phyloP scores from a whole-genome alignment of 306 rosid species.

The Rosa chinensis region DNA sequence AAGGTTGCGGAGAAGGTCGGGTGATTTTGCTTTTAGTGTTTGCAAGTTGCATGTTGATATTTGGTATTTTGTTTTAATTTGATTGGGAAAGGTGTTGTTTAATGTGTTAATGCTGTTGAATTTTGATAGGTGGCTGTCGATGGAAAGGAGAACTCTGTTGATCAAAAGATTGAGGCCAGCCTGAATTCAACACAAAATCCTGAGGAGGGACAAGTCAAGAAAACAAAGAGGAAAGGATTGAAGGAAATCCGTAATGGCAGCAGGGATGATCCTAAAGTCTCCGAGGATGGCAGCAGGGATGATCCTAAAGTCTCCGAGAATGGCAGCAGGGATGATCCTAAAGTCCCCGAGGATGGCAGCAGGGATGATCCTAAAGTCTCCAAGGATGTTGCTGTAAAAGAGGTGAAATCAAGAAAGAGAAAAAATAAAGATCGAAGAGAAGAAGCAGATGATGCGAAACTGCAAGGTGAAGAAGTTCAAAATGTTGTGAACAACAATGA shows the following conservation, averaged over 20 bases:
- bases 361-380: constrained; percentile 38
- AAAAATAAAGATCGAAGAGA: constrained; percentile 6
- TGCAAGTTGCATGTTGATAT: neutral
- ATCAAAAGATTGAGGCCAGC: constrained; percentile 29
- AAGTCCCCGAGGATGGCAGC: constrained; percentile 28
- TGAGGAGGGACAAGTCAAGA: constrained; percentile 32
- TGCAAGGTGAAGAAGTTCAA: constrained; percentile 9
- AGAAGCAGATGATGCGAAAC: constrained; percentile 10
- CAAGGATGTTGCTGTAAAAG: constrained; percentile 17
- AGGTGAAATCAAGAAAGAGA: constrained; percentile 26
- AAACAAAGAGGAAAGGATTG: constrained; percentile 46
- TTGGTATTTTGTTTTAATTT: neutral
- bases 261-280: constrained; percentile 36
- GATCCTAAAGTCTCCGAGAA: constrained; percentile 32
- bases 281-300: constrained; percentile 34
- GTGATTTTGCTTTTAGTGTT: neutral
- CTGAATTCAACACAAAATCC: constrained; percentile 12
- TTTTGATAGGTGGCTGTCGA: constrained; percentile 36
- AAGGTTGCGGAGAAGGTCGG: constrained; percentile 31
- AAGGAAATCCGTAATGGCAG: constrained; percentile 58
- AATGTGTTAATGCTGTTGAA: neutral
- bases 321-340: constrained; percentile 38
- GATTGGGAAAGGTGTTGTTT: neutral
- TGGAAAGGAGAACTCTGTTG: constrained; percentile 64
- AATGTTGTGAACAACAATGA: constrained; percentile 23